Evolutionary conservation across 75 land plant genomes (phyloP).

Genomic region (Picea glauca): DNA sequence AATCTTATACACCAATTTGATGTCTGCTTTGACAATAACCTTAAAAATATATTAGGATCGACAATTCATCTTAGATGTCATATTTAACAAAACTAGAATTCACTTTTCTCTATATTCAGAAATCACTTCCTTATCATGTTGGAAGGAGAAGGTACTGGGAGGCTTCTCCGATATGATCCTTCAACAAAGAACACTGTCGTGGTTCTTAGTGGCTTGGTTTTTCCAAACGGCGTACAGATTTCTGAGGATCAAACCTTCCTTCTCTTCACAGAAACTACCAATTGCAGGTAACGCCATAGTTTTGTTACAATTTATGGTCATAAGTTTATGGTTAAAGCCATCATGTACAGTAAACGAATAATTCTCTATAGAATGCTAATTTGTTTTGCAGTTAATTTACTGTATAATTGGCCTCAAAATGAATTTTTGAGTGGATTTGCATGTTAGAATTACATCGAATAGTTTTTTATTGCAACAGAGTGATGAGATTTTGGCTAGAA

Average conservation of each 20-base stretch:
- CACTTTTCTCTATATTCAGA: constrained; percentile 13
- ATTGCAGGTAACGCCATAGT: constrained; percentile 42
- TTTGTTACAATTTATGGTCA: not conserved
- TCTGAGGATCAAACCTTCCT: constrained; percentile 57
- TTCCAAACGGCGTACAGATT: constrained; percentile 76
- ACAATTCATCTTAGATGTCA: too few relatives aligned
- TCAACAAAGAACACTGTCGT: constrained; percentile 43
- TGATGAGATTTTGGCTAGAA: constrained; percentile 62
- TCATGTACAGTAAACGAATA: too few relatives aligned
- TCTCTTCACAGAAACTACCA: constrained; percentile 71
- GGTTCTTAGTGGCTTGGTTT: constrained; percentile 53
- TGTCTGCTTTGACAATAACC: too few relatives aligned
- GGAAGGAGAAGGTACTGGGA: constrained; percentile 76
- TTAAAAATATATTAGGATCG: too few relatives aligned
- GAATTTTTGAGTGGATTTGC: too few relatives aligned
- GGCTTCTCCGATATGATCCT: constrained; percentile 76
- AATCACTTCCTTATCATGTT: constrained; percentile 56
- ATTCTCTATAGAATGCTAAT: not conserved
- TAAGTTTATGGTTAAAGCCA: too few relatives aligned
- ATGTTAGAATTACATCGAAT: not conserved
- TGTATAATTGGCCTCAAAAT: too few relatives aligned
- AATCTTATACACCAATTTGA: too few relatives aligned
- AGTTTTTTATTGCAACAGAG: constrained; percentile 16
- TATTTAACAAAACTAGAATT: too few relatives aligned
- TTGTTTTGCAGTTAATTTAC: not conserved